phyloP scores from a whole-genome alignment of 805 yeast species.

The Schwanniomyces sp. region DNA sequence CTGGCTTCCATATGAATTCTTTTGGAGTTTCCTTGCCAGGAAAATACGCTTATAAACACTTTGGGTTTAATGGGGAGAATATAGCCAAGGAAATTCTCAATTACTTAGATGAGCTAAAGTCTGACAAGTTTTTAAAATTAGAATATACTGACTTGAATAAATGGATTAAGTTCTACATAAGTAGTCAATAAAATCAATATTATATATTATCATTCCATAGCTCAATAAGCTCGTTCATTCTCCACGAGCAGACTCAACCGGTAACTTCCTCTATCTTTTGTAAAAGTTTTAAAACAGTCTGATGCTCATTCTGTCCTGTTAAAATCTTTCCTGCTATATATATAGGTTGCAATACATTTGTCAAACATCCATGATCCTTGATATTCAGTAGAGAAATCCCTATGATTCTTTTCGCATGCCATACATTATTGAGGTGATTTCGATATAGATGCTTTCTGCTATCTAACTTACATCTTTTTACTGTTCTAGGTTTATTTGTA shows the following conservation, averaged over 20 bases:
- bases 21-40: constrained; percentile 81
- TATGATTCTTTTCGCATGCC: constrained; percentile 4
- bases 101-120: constrained; percentile 11
- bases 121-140: constrained; percentile 15
- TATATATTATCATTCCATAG: constrained; percentile 17
- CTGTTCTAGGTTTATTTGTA: constrained; percentile 2
- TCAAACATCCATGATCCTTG: constrained; percentile 20
- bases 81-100: constrained; percentile 22
- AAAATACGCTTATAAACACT: constrained; percentile 25
- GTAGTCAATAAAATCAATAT: background rate
- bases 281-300: constrained; percentile 17
- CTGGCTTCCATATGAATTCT: constrained; percentile 91
- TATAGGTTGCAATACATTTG: constrained; percentile 22
- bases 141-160: constrained; percentile 28
- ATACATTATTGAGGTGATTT: constrained; percentile 3
- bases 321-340: constrained; percentile 21
- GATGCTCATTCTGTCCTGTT: constrained; percentile 18
- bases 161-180: too few species aligned
- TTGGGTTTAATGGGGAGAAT: constrained; percentile 22
- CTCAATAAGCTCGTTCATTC: constrained; percentile 20
- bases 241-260: constrained; percentile 23
- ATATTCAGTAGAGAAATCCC: constrained; percentile 1
- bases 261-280: constrained; percentile 19
- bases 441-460: background rate
- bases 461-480: background rate